A percentile compares a stretch with the other conserved stretches of the same genome.
These are phyloP conservation scores for Sarcomyxa edulis DNA, from an alignment of 768 basidiomycete genomes.

Conservation along the genomic window DNA sequence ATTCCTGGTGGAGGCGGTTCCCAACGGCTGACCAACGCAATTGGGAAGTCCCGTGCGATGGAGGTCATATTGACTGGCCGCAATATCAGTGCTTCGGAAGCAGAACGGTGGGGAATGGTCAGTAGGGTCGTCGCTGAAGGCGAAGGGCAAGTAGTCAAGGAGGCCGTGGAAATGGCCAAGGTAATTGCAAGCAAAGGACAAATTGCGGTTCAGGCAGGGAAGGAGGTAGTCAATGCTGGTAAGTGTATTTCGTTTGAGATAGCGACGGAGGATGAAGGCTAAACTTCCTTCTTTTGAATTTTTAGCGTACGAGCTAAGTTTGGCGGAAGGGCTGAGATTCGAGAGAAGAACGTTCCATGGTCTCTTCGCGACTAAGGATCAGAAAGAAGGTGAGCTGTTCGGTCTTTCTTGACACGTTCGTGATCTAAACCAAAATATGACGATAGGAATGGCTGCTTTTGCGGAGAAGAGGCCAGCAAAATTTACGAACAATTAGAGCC, in stretches of 20 bases:
- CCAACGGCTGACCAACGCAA: conserved; percentile 77
- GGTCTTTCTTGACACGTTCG: conserved; percentile 6
- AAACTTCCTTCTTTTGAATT: conserved; percentile 3
- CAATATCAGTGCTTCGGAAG: conserved; percentile 74
- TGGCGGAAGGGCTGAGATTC: conserved; percentile 79
- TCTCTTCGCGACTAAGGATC: conserved; percentile 89
- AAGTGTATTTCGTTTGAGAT: conserved; percentile 10
- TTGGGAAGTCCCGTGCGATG: conserved; percentile 95
- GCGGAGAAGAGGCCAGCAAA: conserved; percentile 87
- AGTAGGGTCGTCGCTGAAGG: conserved; percentile 75
- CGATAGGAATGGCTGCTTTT: conserved; percentile 88
- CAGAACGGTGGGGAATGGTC: conserved; percentile 83
- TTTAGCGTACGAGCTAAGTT: conserved; percentile 71
- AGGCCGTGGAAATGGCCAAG: conserved; percentile 77
- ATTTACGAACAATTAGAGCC: conserved; percentile 57
- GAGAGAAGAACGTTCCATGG: conserved; percentile 90
- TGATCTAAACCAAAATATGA: conserved; percentile 2
- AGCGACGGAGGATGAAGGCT: conserved; percentile 1
- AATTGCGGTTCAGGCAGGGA: conserved; percentile 79
- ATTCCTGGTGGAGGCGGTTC: conserved; percentile 95
- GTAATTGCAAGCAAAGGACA: conserved; percentile 79
- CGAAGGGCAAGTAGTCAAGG: conserved; percentile 76
- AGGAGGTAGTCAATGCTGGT: conserved; percentile 94
- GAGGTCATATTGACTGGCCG: conserved; percentile 90
- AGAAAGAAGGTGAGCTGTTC: conserved; percentile 77